Conservation (phyloP, 495 filamentous ascomycete species). For the Rusavskia elegans region DNA sequence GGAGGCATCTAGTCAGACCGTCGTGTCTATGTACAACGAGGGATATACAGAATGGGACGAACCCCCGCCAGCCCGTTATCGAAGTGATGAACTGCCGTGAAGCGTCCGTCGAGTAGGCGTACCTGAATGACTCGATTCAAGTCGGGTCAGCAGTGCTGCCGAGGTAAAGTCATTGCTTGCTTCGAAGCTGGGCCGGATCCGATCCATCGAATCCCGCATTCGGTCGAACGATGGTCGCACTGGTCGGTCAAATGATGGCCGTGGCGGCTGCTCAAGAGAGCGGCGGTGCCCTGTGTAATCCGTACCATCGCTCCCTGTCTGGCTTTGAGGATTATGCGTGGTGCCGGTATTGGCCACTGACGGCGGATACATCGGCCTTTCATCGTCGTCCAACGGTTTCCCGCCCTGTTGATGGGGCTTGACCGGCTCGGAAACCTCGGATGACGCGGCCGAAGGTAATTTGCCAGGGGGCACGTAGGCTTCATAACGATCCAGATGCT, state of each 20-base stretch:
- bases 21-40: slow-evolving; percentile 9
- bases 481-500: slow-evolving; percentile 43
- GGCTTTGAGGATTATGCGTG: slow-evolving; percentile 68
- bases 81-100: slow-evolving; percentile 6
- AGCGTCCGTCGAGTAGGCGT: background rate
- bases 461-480: slow-evolving; percentile 23
- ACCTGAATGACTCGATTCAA: slow-evolving; percentile 55
- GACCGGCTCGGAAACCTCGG: slow-evolving; percentile 46
- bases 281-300: slow-evolving; percentile 64
- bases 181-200: slow-evolving; percentile 65
- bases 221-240: slow-evolving; percentile 59
- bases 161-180: slow-evolving; percentile 79
- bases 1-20: slow-evolving; percentile 3
- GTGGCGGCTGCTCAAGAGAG: slow-evolving; percentile 21
- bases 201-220: slow-evolving; percentile 58
- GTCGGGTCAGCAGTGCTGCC: slow-evolving; percentile 62
- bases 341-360: slow-evolving; percentile 61
- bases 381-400: slow-evolving; percentile 46
- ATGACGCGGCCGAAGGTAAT: slow-evolving; percentile 35
- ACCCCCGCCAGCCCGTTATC: slow-evolving; percentile 7
- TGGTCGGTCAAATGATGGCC: slow-evolving; percentile 50
- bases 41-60: background rate
- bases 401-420: slow-evolving; percentile 37
- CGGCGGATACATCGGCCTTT: slow-evolving; percentile 79
- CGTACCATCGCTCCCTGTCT: slow-evolving; percentile 87